Base-by-base conservation (phyloP, 1,139 yeast species). In the Casaregolazyma lundiana region DNA sequence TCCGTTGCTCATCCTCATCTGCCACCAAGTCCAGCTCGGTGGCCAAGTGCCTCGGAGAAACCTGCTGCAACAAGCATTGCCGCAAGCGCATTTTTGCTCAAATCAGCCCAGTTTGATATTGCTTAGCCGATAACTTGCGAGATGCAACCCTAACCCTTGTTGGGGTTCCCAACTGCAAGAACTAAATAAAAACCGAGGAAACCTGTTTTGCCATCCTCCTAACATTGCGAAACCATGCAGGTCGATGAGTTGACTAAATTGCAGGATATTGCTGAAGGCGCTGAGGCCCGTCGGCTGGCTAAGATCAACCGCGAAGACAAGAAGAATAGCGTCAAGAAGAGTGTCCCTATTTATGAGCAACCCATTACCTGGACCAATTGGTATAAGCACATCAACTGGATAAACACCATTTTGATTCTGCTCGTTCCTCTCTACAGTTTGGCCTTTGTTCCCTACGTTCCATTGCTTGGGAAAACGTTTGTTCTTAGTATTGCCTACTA, bases 371-470 rank as follows among this genome's bases (percentile, higher is more conserved):
- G 73, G 53, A 54, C 72, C 51, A 92, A 92, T 72, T 90, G 96
- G 94, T 72, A 82, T 64, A 69, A 81, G 62, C 96, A 92, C 69
- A 72, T 92, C 64, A 92, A 92, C 71, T 92, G 98, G 98, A 73
- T 94, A 60, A 92, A 92, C 68, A 71, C 88, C 54, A 71, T 80
- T n/a, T 73, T 92, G 55, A 94, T 90, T 45, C 73, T 81, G 39
- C 69, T 78, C 20, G 68, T 90, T 48, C 99, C 99, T 9, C 48
- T 71, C 2, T 62, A 70, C 52, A 97, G 96, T 35, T 57, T 84
- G 49, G 59, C 65, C 52, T 63, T 73, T 43, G 80, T 86, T 24
- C 65, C 75, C 24, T 66, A 64, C 48, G 78, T 79, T 13, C 81
- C 82, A 11, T 78, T 92, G 46, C 75, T 75, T 49, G 56, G 63